Conservation (phyloP, 169 alveolate genomes). For the Plasmodium berghei region DNA sequence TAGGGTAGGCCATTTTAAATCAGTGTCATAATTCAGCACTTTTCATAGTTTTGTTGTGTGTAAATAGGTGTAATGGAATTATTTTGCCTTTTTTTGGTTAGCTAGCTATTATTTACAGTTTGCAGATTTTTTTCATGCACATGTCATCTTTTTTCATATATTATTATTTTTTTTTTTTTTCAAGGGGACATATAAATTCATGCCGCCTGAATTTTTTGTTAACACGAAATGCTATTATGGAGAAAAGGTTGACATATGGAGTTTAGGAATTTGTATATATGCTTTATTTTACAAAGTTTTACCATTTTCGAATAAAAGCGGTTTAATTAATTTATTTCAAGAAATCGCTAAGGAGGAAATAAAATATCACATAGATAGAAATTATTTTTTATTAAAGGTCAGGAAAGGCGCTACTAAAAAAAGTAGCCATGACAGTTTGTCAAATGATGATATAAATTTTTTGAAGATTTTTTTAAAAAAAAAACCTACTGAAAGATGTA, state of each 20-base stretch:
- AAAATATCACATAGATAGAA: slow-evolving; percentile 30
- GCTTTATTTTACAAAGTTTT: slow-evolving; percentile 45
- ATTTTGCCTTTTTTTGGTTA: background rate
- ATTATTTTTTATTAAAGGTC: slow-evolving; percentile 30
- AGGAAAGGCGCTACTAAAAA: slow-evolving; percentile 5
- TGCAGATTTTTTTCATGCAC: background rate
- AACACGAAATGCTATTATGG: slow-evolving; percentile 20
- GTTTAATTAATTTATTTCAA: slow-evolving; percentile 21
- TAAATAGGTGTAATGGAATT: background rate
- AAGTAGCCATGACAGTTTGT: slow-evolving; percentile 1
- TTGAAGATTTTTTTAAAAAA: slow-evolving; percentile 28
- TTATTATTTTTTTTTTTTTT: slow-evolving; percentile 7
- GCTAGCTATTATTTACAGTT: background rate
- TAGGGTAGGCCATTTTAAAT: slow-evolving; percentile 9
- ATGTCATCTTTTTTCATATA: background rate
- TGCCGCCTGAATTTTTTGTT: slow-evolving; percentile 64
- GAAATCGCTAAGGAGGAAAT: slow-evolving; percentile 34
- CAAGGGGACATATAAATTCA: slow-evolving; percentile 55
- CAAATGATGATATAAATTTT: slow-evolving; percentile 39
- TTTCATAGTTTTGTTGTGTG: background rate
- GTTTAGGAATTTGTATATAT: slow-evolving; percentile 47
- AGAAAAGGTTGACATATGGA: slow-evolving; percentile 61
- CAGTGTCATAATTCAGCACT: background rate
- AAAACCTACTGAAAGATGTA: slow-evolving; percentile 10
- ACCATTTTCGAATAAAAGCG: slow-evolving; percentile 13